Base-by-base conservation (phyloP, 2,329 filamentous ascomycete species). In the Penicillium sp. region DNA sequence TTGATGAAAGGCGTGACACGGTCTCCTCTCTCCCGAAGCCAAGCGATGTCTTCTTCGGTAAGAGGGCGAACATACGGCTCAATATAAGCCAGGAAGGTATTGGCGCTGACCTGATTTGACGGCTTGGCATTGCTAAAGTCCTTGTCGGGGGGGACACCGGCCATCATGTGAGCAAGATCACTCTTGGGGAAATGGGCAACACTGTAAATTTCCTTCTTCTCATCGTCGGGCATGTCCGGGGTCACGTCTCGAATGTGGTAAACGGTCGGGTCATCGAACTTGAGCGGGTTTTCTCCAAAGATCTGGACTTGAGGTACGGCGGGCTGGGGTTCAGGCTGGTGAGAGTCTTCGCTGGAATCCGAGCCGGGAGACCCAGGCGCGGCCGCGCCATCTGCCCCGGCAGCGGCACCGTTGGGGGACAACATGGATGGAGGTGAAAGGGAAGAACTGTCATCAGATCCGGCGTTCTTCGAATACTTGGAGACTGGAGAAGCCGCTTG, bases 101-200 rank as follows among this genome's bases (percentile, higher is more conserved):
- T 88, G 60, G 94, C 94, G 69, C 89, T 92, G 70, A 97, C 94
- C 76, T 99, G 94, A 65, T 93, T 95, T 18, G 87, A 86, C 5
- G 93, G 91, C 70, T 97, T 99, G 31, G 90, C 88, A 68, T 85
- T 95, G 69, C 90, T 96, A 66, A 96, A 97, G 75, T 99, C 94
- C 70, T 90, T 91, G 71, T 97, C 92, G 1, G 94, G 93, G 1
- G 92, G 89, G 36, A 88, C 86, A 44, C 94, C 94, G 10, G 93
- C 88, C 58, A 95, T 95, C 61, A 94, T 79, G 66, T 96, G 87
- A 52, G 85, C 81, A 8, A 99, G 80, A 65, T 96, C 89, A 58
- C 83, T 87, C 47, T 81, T 81, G 0, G 94, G 94, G 68, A 94
- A 99, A 13, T 83, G 80, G 4, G 88, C 85, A 15, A 99, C 94